A percentile compares a stretch with the other conserved stretches of the same genome.
These are phyloP conservation scores for Blastobotrys terrestris DNA, from an alignment of 805 yeast species.

Conservation along the genomic window DNA sequence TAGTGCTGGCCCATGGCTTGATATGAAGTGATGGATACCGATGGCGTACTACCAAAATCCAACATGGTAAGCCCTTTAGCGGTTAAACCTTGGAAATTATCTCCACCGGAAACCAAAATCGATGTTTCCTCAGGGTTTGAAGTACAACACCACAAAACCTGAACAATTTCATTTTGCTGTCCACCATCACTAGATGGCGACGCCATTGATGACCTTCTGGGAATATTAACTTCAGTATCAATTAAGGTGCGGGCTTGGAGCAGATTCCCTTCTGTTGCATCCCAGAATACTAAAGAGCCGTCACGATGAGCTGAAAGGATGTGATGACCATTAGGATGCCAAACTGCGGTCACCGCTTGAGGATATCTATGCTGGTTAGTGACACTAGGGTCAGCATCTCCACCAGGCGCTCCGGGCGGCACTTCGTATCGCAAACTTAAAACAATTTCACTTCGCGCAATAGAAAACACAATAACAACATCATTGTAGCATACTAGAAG, in stretches of 20 bases:
- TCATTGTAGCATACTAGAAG: slow-evolving; percentile 67
- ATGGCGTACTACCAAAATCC: slow-evolving; percentile 72
- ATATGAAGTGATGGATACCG: slow-evolving; percentile 74
- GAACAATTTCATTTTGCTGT: slow-evolving; percentile 33
- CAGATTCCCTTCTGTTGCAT: slow-evolving; percentile 66
- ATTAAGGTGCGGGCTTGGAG: slow-evolving; percentile 68
- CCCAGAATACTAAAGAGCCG: slow-evolving; percentile 90
- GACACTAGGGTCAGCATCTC: slow-evolving; percentile 36
- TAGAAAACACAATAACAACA: slow-evolving; percentile 61
- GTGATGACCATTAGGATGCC: slow-evolving; percentile 93
- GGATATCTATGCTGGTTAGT: slow-evolving; percentile 34
- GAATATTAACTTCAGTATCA: slow-evolving; percentile 58
- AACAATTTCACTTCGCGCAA: slow-evolving; percentile 52
- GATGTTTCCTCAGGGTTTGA: slow-evolving; percentile 76
- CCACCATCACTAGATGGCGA: slow-evolving; percentile 26
- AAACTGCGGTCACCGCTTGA: slow-evolving; percentile 47
- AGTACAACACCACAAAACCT: slow-evolving; percentile 72
- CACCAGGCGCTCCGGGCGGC: slow-evolving; percentile 68
- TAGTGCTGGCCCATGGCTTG: slow-evolving; percentile 77
- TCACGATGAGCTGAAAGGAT: slow-evolving; percentile 73
- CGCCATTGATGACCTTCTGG: slow-evolving; percentile 28
- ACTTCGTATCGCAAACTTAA: slow-evolving; percentile 56
- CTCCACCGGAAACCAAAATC: slow-evolving; percentile 65
- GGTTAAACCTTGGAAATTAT: slow-evolving; percentile 34
- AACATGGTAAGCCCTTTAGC: slow-evolving; percentile 48